Percentiles rank a stretch among this genome's conserved stretches.
Conservation (phyloP, 2,329 filamentous ascomycete genomes). For the Trichoderma sp. region DNA sequence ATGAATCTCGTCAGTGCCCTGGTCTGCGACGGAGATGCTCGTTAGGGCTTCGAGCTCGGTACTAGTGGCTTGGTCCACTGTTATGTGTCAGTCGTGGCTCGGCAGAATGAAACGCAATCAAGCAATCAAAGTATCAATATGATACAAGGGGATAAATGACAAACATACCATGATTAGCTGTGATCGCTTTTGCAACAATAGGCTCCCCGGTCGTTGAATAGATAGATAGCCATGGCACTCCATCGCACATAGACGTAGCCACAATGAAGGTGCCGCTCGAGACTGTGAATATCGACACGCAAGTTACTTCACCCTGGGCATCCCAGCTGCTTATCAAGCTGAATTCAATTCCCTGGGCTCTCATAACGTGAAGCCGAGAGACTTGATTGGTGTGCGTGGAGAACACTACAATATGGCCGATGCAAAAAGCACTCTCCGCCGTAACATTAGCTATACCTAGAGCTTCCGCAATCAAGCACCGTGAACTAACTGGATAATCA, state of each 20-base stretch:
- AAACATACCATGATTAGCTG: conserved; percentile 26
- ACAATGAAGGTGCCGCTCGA: conserved; percentile 38
- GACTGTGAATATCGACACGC: conserved; percentile 45
- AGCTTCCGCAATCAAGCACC: conserved; percentile 41
- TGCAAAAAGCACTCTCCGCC: conserved; percentile 50
- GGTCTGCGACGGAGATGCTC: conserved; percentile 47
- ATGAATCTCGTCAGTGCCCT: conserved; percentile 36
- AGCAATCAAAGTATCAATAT: no score
- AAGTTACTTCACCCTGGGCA: conserved; percentile 54
- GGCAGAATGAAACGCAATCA: background rate
- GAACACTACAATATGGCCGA: conserved; percentile 47
- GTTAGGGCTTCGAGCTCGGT: conserved; percentile 48
- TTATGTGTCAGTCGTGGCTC: background rate
- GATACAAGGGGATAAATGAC: background rate
- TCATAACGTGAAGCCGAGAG: conserved; percentile 48
- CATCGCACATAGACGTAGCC: conserved; percentile 43
- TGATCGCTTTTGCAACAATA: conserved; percentile 31
- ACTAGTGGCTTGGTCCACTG: background rate
- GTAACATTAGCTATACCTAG: conserved; percentile 36
- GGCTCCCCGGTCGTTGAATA: conserved; percentile 37
- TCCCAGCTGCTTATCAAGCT: conserved; percentile 39
- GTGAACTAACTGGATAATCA: conserved; percentile 35
- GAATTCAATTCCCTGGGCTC: conserved; percentile 42
- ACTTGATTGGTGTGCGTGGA: conserved; percentile 44
- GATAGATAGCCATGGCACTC: conserved; percentile 42